Evolutionary conservation across 2,329 filamentous ascomycete genomes (phyloP), one percentile per base, ranked within the genome.

Genomic region (Botrytis byssoidea): DNA sequence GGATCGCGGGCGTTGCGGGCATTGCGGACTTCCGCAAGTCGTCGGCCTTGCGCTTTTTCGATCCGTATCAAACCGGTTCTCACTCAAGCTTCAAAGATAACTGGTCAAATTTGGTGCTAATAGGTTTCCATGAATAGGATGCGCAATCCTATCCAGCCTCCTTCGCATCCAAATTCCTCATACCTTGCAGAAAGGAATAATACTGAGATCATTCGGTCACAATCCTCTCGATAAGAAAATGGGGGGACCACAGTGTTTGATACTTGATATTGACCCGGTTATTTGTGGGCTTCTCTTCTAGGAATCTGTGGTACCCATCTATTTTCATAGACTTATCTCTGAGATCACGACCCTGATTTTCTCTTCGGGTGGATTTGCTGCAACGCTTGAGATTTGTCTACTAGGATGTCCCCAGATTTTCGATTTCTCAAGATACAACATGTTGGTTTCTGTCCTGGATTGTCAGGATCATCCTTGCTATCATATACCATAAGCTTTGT

Each of bases 381-480:
- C 51, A 44, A 69, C 6, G 7, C 40, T 25, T 42, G 25, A 32
- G 48, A 32, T 42, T 42, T 57, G 25, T 42, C 35, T 57, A 57
- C 48, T 51, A 29, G 35, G 32, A 42, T 67, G 9, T 55, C 51
- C 35, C 32, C 65, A 67, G n/a, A 16, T 40, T 55, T 67, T 29
- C 32, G 9, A 29, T n/a, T 29, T 10, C n/a, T n/a, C 37, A 46
- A 65, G 16, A 64, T 20, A 64, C 9, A 32, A 29, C 25, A 40
- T 51, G 65, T 37, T 55, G 46, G 46, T 40, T 51, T 67, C 46
- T 42, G 32, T 57, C 29, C 40, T 22, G 14, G 48, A 16, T 20
- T 29, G 25, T 69, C 48, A 16, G 66, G 66, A 69, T 69, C 9
- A 42, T 20, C 48, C 66, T 69, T 48, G 64, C 22, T 42, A 37